Conservation (phyloP, 2,329 filamentous ascomycete genomes). For the Dactylonectria macrodidyma region DNA sequence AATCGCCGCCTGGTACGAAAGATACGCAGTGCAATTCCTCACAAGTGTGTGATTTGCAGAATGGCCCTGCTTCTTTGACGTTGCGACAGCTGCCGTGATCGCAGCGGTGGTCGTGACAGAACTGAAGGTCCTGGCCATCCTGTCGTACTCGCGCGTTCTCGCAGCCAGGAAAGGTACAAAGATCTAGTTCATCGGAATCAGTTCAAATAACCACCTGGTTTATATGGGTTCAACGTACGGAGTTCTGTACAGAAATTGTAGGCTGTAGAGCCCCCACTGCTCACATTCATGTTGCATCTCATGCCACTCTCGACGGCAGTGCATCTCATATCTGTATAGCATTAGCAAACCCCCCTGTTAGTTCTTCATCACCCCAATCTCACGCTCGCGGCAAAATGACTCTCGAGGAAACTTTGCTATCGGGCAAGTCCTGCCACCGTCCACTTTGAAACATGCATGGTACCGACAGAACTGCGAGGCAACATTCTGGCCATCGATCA, state of each 20-base stretch:
- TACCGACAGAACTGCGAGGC: constrained; percentile 43
- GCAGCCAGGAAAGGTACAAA: constrained; percentile 47
- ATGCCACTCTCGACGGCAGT: constrained; percentile 43
- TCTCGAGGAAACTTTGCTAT: constrained; percentile 42
- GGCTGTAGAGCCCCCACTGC: constrained; percentile 31
- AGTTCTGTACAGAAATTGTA: constrained; percentile 45
- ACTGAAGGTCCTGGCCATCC: constrained; percentile 40
- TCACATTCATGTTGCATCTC: constrained; percentile 42
- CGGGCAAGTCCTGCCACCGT: constrained; percentile 40
- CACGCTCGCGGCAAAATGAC: constrained; percentile 44
- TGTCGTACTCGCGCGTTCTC: constrained; percentile 37
- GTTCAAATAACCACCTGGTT: neutral
- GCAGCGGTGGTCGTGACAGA: constrained; percentile 51
- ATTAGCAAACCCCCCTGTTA: constrained; percentile 19
- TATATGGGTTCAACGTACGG: constrained; percentile 32
- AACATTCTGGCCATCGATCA: constrained; percentile 33
- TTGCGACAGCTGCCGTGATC: constrained; percentile 40
- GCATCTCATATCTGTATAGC: constrained; percentile 40
- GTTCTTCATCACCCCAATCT: constrained; percentile 17
- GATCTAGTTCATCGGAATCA: constrained; percentile 41
- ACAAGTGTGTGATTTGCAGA: constrained; percentile 50
- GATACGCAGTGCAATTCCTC: constrained; percentile 43
- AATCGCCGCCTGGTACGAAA: constrained; percentile 37
- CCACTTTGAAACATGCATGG: constrained; percentile 46
- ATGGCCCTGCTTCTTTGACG: constrained; percentile 32